Percentiles rank a stretch among this genome's conserved stretches.
Evolutionary conservation across 352 stramenopile species (phyloP).

Genomic region (Pythium sukuiense): DNA sequence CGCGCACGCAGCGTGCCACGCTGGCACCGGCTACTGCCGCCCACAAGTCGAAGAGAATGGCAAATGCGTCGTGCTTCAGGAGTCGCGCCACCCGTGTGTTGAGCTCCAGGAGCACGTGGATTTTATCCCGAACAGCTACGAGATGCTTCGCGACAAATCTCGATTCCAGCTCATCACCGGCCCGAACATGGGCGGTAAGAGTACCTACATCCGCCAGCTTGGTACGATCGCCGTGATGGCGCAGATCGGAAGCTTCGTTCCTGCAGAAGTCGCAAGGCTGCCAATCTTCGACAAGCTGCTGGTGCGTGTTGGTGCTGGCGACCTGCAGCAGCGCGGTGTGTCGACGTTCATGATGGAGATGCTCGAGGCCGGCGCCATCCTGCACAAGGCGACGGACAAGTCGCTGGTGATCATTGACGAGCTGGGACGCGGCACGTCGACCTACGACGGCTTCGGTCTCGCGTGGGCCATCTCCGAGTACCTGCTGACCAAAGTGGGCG

Average conservation of each 20-base stretch:
- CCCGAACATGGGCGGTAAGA: constrained; percentile 99
- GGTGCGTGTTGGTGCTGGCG: constrained; percentile 95
- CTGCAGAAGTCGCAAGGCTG: constrained; percentile 88
- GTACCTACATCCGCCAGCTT: constrained; percentile 97
- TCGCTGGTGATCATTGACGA: constrained; percentile 99
- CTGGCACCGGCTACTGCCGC: constrained; percentile 75
- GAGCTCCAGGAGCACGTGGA: constrained; percentile 95
- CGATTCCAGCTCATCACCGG: constrained; percentile 97
- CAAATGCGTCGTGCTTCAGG: constrained; percentile 68
- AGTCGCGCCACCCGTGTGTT: constrained; percentile 96
- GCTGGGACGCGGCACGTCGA: constrained; percentile 97
- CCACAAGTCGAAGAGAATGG: constrained; percentile 58
- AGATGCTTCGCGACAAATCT: constrained; percentile 76
- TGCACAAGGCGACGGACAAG: constrained; percentile 91
- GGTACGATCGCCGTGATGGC: constrained; percentile 95
- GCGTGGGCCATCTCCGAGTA: constrained; percentile 98
- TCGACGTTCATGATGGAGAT: constrained; percentile 99
- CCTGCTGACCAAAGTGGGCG: constrained; percentile 90
- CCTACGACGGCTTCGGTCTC: constrained; percentile 97
- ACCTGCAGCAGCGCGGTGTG: constrained; percentile 96
- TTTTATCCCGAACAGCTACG: constrained; percentile 99
- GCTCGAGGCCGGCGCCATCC: constrained; percentile 97
- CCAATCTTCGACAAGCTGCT: constrained; percentile 96
- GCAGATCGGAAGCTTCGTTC: constrained; percentile 98
- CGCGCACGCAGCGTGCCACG: constrained; percentile 93